phyloP scores from a whole-genome alignment of 148 eudicot species.

The Rhododendron griersonianum region DNA sequence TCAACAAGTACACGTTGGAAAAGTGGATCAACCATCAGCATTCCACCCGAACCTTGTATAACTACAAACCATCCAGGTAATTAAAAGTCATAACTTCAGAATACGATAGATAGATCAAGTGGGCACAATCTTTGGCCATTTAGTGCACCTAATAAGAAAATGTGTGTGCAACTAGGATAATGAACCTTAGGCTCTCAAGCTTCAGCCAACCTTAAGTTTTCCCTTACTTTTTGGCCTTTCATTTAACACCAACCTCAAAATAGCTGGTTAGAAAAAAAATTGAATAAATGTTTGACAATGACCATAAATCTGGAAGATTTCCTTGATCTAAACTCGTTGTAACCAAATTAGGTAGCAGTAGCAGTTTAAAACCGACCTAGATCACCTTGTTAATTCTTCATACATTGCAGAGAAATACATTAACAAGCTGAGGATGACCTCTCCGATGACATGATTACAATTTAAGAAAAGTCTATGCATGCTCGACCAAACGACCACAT shows the following conservation, averaged over 20 bases:
- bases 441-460: not conserved
- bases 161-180: not conserved
- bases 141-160: not conserved
- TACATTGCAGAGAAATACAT: not conserved
- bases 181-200: not conserved
- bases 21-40: constrained; percentile 95
- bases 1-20: constrained; percentile 84
- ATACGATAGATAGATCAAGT: not conserved
- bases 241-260: constrained; percentile 2
- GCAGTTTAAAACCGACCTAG: not conserved
- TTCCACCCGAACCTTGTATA: constrained; percentile 92
- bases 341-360: not conserved
- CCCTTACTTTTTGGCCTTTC: not conserved
- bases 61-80: constrained; percentile 37
- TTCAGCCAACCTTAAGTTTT: not conserved
- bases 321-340: not conserved
- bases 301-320: not conserved
- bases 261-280: not conserved
- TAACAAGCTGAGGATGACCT: not conserved
- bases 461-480: not conserved
- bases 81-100: not conserved
- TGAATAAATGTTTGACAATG: not conserved
- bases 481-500: not conserved
- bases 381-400: not conserved
- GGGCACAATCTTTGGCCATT: not conserved